Conservation (phyloP, 2,329 filamentous ascomycete genomes). For the Calonectria honghensis region DNA sequence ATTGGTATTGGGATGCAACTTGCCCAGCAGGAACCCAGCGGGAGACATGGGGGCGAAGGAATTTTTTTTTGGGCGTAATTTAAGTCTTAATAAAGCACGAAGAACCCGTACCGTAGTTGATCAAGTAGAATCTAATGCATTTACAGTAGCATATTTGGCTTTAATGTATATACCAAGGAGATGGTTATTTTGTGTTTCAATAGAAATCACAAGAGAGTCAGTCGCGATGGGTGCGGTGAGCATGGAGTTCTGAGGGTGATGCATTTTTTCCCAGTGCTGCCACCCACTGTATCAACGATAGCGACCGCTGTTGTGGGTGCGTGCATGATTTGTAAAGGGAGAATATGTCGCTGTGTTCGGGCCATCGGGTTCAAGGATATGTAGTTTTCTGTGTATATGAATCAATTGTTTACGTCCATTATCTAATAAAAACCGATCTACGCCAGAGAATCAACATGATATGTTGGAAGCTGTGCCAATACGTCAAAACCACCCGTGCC, state of each 20-base stretch:
- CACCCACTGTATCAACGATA: not conserved
- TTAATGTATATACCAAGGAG: not conserved
- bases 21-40: no score
- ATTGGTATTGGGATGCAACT: not conserved
- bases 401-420: slow-evolving; percentile 41
- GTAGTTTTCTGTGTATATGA: not conserved
- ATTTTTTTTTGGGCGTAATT: not conserved
- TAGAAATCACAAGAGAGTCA: not conserved
- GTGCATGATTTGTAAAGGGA: not conserved
- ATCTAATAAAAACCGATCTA: slow-evolving; percentile 47
- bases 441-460: slow-evolving; percentile 63
- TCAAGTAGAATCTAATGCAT: not conserved
- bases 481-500: slow-evolving; percentile 97
- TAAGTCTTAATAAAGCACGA: not conserved
- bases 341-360: not conserved
- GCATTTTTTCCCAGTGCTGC: not conserved
- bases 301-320: not conserved
- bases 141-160: not conserved
- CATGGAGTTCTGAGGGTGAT: not conserved
- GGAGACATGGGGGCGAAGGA: not conserved
- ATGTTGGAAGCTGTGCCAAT: slow-evolving; percentile 76
- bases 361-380: not conserved
- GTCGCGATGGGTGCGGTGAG: not conserved
- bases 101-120: no score
- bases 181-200: not conserved